phyloP scores from a whole-genome alignment of 1,284 basidiomycete genomes.

The Ustilago hordei region DNA sequence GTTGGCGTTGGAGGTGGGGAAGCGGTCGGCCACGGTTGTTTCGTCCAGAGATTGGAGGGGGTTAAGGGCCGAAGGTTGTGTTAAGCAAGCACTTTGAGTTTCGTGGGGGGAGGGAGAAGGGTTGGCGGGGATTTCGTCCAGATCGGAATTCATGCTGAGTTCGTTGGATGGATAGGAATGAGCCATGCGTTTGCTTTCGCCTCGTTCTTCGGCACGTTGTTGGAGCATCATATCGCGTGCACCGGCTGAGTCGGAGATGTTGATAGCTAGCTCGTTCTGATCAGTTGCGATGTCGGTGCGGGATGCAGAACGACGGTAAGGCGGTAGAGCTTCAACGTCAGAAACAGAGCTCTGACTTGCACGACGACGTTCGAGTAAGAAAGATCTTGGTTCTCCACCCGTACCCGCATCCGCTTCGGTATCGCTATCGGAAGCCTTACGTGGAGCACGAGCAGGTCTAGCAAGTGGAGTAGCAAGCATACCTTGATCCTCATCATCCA shows the following conservation, averaged over 20 bases:
- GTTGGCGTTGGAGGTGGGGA: neutral
- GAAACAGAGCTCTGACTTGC: conserved; percentile 47
- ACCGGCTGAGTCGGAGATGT: conserved; percentile 50
- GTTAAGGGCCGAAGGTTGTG: neutral
- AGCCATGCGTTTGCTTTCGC: conserved; percentile 40
- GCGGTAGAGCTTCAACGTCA: conserved; percentile 34
- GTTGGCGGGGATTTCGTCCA: conserved; percentile 25
- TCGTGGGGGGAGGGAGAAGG: conserved; percentile 31
- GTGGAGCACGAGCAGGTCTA: conserved; percentile 19
- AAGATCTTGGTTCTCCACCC: conserved; percentile 22
- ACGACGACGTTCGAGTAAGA: conserved; percentile 40
- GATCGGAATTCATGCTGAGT: conserved; percentile 33
- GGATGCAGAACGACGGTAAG: conserved; percentile 20
- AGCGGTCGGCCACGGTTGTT: conserved; percentile 1
- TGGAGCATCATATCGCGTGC: conserved; percentile 59
- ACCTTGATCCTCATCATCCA: conserved; percentile 46
- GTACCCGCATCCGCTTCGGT: conserved; percentile 20
- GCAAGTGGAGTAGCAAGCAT: conserved; percentile 50
- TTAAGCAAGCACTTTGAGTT: neutral
- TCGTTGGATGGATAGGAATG: conserved; percentile 48
- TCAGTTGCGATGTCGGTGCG: conserved; percentile 28
- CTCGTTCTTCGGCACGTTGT: conserved; percentile 51
- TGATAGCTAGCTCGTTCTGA: conserved; percentile 41
- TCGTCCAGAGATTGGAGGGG: conserved; percentile 16
- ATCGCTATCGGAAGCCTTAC: conserved; percentile 29